A percentile compares a stretch with the other conserved stretches of the same genome.
These are phyloP conservation scores for Hypoxylon fuscum DNA, from an alignment of 495 filamentous ascomycete genomes.

Conservation along the genomic window DNA sequence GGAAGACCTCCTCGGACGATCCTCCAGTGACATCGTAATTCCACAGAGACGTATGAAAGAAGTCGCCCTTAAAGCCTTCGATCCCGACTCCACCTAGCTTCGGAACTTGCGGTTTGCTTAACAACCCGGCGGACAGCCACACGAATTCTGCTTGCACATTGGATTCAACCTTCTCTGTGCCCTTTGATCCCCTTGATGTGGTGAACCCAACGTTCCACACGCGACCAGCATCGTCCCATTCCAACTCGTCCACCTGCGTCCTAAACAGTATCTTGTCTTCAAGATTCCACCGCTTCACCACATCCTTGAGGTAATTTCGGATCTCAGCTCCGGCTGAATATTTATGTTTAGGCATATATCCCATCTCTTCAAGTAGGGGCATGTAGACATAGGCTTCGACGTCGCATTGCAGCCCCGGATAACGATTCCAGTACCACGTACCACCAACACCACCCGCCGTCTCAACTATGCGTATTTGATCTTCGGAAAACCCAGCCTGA, in stretches of 20 bases:
- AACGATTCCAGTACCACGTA: conserved; percentile 67
- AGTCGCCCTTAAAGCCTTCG: conserved; percentile 53
- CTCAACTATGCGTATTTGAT: conserved; percentile 62
- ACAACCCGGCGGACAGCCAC: conserved; percentile 48
- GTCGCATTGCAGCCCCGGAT: conserved; percentile 62
- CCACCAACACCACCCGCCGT: conserved; percentile 61
- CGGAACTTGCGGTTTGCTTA: conserved; percentile 58
- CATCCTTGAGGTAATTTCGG: conserved; percentile 51
- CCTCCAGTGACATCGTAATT: conserved; percentile 65
- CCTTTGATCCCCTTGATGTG: conserved; percentile 46
- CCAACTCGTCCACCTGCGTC: conserved; percentile 43
- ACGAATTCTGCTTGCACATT: conserved; percentile 50
- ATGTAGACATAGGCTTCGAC: conserved; percentile 62
- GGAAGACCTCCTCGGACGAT: conserved; percentile 47
- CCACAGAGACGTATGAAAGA: conserved; percentile 66
- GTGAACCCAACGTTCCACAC: conserved; percentile 55
- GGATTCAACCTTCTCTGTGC: conserved; percentile 39
- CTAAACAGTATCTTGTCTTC: conserved; percentile 59
- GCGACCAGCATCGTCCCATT: conserved; percentile 55
- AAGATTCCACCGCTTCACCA: conserved; percentile 56
- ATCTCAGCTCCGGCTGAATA: conserved; percentile 59
- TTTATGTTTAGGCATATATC: conserved; percentile 60
- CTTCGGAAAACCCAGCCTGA: conserved; percentile 53
- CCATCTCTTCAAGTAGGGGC: conserved; percentile 68
- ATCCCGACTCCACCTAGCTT: conserved; percentile 53